Evolutionary conservation across 306 rosid genomes (phyloP).

Genomic region (Castanospermum australe): DNA sequence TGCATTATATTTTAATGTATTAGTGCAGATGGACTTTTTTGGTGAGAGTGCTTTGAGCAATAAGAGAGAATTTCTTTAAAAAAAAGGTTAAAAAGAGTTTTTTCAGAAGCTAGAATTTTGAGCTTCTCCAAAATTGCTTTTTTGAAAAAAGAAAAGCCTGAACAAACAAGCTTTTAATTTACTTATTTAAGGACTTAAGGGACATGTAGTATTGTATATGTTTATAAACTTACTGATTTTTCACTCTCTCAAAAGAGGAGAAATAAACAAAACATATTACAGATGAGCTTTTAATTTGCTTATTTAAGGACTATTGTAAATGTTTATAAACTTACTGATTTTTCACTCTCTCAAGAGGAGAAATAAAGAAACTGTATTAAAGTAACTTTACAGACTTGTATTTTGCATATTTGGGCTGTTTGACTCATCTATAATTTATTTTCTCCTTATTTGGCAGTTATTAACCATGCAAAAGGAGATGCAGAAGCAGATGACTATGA

Average conservation of each 20-base stretch:
- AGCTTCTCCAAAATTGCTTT: conserved; percentile 8
- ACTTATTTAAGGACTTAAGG: not conserved
- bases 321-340: too few species aligned
- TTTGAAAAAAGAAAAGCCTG: not conserved
- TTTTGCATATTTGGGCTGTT: conserved; percentile 21
- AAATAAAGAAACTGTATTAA: too few species aligned
- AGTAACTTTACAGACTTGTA: not conserved
- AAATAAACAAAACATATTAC: not conserved
- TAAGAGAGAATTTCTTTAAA: not conserved
- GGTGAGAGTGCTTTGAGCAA: not conserved
- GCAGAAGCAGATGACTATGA: conserved; percentile 87
- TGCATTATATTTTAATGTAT: not conserved
- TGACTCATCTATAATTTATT: conserved; percentile 1
- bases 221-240: not conserved
- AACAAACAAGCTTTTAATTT: not conserved
- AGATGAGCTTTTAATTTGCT: too few species aligned
- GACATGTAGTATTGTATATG: not conserved
- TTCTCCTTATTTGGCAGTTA: conserved; percentile 49
- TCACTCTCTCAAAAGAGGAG: not conserved
- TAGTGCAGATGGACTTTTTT: not conserved
- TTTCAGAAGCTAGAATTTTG: not conserved
- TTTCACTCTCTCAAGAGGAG: too few species aligned
- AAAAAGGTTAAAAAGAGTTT: not conserved
- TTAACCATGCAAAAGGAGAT: conserved; percentile 75
- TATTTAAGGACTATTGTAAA: too few species aligned